Conservation (phyloP, 768 basidiomycete species). For the Russula abietina region DNA sequence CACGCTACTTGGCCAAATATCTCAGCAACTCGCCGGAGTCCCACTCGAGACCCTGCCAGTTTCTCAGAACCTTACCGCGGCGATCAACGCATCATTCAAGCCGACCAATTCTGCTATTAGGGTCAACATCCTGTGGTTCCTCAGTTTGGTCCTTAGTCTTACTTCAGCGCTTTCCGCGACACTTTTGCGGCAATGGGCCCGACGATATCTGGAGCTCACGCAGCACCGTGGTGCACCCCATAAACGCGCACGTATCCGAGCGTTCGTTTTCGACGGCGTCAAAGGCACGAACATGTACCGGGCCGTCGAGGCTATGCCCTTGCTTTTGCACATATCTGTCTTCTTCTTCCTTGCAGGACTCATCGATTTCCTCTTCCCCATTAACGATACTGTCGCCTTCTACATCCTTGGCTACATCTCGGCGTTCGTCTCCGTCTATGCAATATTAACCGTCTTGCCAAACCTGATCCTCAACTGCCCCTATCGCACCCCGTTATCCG, state of each 20-base stretch:
- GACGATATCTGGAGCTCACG: not conserved
- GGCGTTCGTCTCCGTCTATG: not conserved
- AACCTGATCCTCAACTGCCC: slow-evolving; percentile 1
- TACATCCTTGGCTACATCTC: not conserved
- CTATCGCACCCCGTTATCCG: slow-evolving; percentile 8
- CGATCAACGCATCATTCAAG: not conserved
- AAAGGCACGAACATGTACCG: not conserved
- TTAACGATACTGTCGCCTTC: not conserved
- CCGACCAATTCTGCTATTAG: not conserved
- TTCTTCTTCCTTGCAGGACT: slow-evolving; percentile 11
- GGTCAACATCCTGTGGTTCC: slow-evolving; percentile 13
- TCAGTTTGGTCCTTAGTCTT: slow-evolving; percentile 4
- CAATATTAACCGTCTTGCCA: slow-evolving; percentile 2
- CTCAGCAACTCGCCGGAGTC: slow-evolving; percentile 6
- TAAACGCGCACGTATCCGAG: not conserved
- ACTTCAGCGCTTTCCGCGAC: slow-evolving; percentile 2
- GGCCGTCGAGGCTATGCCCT: not conserved
- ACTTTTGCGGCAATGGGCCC: slow-evolving; percentile 5
- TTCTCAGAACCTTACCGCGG: not conserved
- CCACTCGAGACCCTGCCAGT: not conserved
- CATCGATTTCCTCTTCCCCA: slow-evolving; percentile 5
- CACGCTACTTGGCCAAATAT: slow-evolving; percentile 10
- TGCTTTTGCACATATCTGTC: not conserved
- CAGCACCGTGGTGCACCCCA: not conserved
- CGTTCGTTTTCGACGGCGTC: not conserved